Evolutionary conservation across 2,329 filamentous ascomycete species (phyloP).

Genomic region (Dactylellina cionopaga): DNA sequence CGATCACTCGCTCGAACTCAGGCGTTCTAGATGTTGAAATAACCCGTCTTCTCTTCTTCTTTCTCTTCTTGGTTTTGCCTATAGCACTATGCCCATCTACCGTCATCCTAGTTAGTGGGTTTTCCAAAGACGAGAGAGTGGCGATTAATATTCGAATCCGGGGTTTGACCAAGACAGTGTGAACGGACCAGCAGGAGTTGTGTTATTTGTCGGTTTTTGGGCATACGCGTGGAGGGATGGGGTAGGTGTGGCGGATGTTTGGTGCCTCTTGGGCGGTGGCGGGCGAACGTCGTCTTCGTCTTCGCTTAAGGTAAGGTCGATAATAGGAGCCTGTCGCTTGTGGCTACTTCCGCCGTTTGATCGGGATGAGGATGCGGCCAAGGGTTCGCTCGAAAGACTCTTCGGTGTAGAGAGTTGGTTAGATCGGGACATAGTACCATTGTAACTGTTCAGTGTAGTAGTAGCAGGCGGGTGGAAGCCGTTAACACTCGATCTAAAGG

Average conservation of each 20-base stretch:
- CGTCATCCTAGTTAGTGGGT: background rate
- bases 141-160: slow-evolving; percentile 15
- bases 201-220: slow-evolving; percentile 53
- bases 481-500: slow-evolving; percentile 57
- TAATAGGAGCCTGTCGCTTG: slow-evolving; percentile 66
- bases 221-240: slow-evolving; percentile 55
- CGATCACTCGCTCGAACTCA: too few species aligned
- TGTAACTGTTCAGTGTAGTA: slow-evolving; percentile 35
- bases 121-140: background rate
- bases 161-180: slow-evolving; percentile 22
- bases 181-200: slow-evolving; percentile 27
- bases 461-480: slow-evolving; percentile 54
- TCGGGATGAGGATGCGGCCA: slow-evolving; percentile 30
- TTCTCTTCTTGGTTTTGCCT: too few species aligned
- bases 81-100: background rate
- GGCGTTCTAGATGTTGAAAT: too few species aligned
- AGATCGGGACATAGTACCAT: background rate
- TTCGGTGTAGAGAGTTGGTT: slow-evolving; percentile 58
- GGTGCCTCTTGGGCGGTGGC: slow-evolving; percentile 65
- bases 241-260: slow-evolving; percentile 51
- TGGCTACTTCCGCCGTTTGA: slow-evolving; percentile 57
- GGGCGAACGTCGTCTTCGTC: slow-evolving; percentile 66
- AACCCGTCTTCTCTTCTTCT: too few species aligned
- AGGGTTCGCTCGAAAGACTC: slow-evolving; percentile 56
- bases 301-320: slow-evolving; percentile 69